Percentiles rank a stretch among this genome's conserved stretches.
phyloP scores from a whole-genome alignment of 306 rosid species.

The Glycine soja region DNA sequence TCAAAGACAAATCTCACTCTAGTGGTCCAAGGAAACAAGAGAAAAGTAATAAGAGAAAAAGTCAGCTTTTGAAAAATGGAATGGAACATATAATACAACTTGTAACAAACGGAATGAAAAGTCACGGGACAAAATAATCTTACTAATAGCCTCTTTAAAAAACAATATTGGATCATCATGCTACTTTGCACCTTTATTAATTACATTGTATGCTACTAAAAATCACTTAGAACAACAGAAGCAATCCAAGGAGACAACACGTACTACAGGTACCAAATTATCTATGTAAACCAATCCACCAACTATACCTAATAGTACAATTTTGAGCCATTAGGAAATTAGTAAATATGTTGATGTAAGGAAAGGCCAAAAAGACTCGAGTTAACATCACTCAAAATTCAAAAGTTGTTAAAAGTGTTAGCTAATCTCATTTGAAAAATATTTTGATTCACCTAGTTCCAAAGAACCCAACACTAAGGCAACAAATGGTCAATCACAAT shows the following conservation, averaged over 20 bases:
- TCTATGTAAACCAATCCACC: conserved; percentile 84
- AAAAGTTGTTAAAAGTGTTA: conserved; percentile 12
- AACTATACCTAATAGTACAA: conserved; percentile 68
- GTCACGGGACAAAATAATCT: conserved; percentile 2
- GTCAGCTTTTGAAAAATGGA: conserved; percentile 41
- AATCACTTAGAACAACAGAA: conserved; percentile 86
- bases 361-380: neutral
- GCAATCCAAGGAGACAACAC: conserved; percentile 86
- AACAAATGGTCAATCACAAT: neutral
- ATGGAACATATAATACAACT: neutral
- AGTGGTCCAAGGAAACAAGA: conserved; percentile 67
- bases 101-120: neutral
- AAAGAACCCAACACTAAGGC: conserved; percentile 33
- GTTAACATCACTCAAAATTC: neutral
- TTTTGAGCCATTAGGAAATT: conserved; percentile 1
- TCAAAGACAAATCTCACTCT: conserved; percentile 92
- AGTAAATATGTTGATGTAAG: conserved; percentile 15
- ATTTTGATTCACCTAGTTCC: conserved; percentile 24
- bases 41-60: conserved; percentile 34
- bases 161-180: neutral
- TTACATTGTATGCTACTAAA: neutral
- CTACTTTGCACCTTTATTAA: conserved; percentile 22
- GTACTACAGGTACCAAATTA: conserved; percentile 79
- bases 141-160: neutral
- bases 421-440: conserved; percentile 5